Percentiles rank a stretch among this genome's conserved stretches.
Conservation (phyloP, 805 yeast genomes). For the Tetrapisispora nanseiensis region DNA sequence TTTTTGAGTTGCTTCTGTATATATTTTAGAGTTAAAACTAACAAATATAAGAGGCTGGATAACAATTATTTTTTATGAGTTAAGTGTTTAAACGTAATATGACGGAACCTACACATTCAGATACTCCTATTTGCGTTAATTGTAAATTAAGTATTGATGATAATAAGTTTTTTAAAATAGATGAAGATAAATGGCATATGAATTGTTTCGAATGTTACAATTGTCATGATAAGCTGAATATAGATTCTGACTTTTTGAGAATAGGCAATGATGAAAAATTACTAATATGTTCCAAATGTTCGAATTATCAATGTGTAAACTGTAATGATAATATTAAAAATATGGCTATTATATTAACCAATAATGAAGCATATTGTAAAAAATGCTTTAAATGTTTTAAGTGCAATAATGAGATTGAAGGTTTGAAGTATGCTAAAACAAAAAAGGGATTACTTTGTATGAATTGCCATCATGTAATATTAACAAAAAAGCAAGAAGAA, state of each 20-base stretch:
- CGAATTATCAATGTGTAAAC: slow-evolving; percentile 65
- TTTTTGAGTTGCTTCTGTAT: too few species aligned
- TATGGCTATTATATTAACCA: slow-evolving; percentile 64
- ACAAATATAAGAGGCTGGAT: background rate
- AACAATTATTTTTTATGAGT: background rate
- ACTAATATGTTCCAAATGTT: slow-evolving; percentile 80
- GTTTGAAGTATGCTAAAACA: slow-evolving; percentile 84
- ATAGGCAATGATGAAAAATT: slow-evolving; percentile 15
- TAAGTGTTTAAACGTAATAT: background rate
- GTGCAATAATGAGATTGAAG: slow-evolving; percentile 78
- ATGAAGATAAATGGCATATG: slow-evolving; percentile 92
- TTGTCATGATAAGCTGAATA: slow-evolving; percentile 67
- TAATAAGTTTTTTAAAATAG: slow-evolving; percentile 91
- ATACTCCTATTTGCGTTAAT: slow-evolving; percentile 29
- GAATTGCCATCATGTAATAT: slow-evolving; percentile 76
- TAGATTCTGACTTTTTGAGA: slow-evolving; percentile 69
- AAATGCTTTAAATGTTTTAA: slow-evolving; percentile 82
- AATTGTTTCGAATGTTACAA: slow-evolving; percentile 85
- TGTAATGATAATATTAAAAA: slow-evolving; percentile 86
- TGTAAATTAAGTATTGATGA: slow-evolving; percentile 55
- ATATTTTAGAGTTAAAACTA: too few species aligned
- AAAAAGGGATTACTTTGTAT: slow-evolving; percentile 89
- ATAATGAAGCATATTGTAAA: slow-evolving; percentile 90
- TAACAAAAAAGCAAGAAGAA: slow-evolving; percentile 57
- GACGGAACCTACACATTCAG: background rate